These are phyloP conservation scores for Coemansia sp. DNA, from an alignment of 192 early-diverging fungal species.

Conservation along the genomic window DNA sequence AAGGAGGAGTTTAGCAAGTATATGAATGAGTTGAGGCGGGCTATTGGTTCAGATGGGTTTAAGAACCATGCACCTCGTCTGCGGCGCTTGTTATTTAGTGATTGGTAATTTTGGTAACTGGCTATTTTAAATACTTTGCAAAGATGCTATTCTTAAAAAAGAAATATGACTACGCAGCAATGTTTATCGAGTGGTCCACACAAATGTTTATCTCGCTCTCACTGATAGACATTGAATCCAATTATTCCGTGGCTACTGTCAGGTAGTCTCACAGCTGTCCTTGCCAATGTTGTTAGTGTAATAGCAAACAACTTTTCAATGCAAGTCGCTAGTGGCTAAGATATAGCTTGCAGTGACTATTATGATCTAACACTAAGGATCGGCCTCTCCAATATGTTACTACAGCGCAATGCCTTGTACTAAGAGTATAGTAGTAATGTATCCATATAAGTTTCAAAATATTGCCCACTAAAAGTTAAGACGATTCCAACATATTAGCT, in stretches of 20 bases:
- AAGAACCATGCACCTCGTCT: neutral
- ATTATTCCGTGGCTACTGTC: too few relatives aligned
- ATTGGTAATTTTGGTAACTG: neutral
- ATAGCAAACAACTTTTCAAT: too few relatives aligned
- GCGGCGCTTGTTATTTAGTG: neutral
- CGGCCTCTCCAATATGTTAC: too few relatives aligned
- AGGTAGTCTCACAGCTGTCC: too few relatives aligned
- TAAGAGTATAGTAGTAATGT: too few relatives aligned
- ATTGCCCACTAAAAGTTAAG: neutral
- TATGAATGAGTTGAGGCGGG: neutral
- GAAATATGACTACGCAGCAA: neutral
- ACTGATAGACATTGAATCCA: constrained; percentile 36
- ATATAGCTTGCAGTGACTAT: too few relatives aligned
- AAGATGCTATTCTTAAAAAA: too few relatives aligned
- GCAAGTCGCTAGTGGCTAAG: too few relatives aligned
- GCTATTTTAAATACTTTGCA: neutral
- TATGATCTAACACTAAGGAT: too few relatives aligned
- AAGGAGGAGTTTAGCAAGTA: neutral
- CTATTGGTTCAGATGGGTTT: neutral
- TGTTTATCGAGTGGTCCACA: neutral
- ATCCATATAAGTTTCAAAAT: too few relatives aligned
- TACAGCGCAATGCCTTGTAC: too few relatives aligned
- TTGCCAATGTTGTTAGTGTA: too few relatives aligned
- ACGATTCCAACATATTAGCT: neutral
- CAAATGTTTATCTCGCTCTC: constrained; percentile 25